Conservation (phyloP, 306 rosid genomes). For the Quercus glauca region DNA sequence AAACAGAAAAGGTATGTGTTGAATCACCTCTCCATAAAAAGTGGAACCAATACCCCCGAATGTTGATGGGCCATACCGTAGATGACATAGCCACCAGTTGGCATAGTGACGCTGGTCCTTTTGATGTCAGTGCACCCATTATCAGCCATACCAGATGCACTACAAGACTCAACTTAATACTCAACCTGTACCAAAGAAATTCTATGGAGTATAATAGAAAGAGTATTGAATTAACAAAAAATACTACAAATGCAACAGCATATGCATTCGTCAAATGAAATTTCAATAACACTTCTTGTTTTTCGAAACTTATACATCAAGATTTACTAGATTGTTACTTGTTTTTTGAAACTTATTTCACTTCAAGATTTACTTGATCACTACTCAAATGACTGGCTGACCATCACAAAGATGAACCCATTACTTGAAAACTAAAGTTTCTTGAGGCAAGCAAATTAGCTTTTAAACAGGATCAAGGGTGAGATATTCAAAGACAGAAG, state of each 20-base stretch:
- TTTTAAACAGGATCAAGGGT: no score
- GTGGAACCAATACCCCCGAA: constrained; percentile 62
- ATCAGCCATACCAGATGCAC: background rate
- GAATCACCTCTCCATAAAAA: constrained; percentile 62
- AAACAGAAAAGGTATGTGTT: background rate
- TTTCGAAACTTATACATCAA: background rate
- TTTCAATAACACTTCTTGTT: background rate
- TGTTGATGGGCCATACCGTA: constrained; percentile 86
- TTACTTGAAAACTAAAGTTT: no score
- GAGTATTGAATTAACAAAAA: background rate
- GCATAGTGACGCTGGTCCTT: constrained; percentile 33
- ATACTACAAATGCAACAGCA: background rate
- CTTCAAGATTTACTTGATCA: no score
- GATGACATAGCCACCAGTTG: constrained; percentile 55
- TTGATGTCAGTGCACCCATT: constrained; percentile 34
- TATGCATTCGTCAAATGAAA: background rate
- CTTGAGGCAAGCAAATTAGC: no score
- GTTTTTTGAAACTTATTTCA: no score
- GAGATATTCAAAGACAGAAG: background rate
- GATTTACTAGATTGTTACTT: background rate
- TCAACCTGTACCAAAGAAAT: constrained; percentile 42
- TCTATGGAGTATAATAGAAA: background rate
- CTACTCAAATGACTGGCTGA: background rate
- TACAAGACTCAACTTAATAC: constrained; percentile 56
- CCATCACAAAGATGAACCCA: no score